phyloP scores from a whole-genome alignment of 2,329 filamentous ascomycete species.

The Fusarium incarnatum region DNA sequence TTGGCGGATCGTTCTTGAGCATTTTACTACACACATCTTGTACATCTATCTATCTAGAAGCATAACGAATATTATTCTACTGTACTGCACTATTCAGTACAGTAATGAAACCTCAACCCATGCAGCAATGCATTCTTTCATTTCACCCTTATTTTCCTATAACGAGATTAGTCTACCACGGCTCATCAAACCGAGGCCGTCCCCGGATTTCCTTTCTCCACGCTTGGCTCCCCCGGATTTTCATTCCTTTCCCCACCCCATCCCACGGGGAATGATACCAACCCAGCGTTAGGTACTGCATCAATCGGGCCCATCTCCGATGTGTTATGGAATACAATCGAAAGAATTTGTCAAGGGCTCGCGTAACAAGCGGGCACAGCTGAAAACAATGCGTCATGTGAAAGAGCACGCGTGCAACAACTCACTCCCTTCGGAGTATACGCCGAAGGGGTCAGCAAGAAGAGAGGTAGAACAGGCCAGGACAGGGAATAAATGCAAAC shows the following conservation, averaged over 20 bases:
- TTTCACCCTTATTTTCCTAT: neutral
- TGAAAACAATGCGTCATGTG: constrained; percentile 38
- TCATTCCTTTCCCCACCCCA: constrained; percentile 25
- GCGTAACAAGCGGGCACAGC: constrained; percentile 19
- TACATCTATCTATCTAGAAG: constrained; percentile 23
- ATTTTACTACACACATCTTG: constrained; percentile 5
- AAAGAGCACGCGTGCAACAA: constrained; percentile 18
- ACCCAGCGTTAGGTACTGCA: neutral
- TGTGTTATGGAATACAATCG: neutral
- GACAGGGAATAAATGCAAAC: neutral
- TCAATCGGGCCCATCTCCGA: constrained; percentile 4
- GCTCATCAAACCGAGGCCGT: constrained; percentile 11
- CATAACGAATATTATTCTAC: constrained; percentile 16
- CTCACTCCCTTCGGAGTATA: neutral
- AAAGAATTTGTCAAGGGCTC: constrained; percentile 27
- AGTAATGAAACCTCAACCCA: constrained; percentile 10
- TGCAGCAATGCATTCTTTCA: neutral
- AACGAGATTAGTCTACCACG: constrained; percentile 13
- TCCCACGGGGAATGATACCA: constrained; percentile 3
- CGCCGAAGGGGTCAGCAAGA: neutral
- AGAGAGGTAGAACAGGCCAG: neutral
- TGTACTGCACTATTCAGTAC: neutral
- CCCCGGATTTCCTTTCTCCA: constrained; percentile 26
- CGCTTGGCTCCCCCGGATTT: constrained; percentile 36
- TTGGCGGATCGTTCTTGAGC: constrained; percentile 3